These are phyloP conservation scores for Aspergillus sergii DNA, from an alignment of 2,329 filamentous ascomycete species.

Conservation along the genomic window DNA sequence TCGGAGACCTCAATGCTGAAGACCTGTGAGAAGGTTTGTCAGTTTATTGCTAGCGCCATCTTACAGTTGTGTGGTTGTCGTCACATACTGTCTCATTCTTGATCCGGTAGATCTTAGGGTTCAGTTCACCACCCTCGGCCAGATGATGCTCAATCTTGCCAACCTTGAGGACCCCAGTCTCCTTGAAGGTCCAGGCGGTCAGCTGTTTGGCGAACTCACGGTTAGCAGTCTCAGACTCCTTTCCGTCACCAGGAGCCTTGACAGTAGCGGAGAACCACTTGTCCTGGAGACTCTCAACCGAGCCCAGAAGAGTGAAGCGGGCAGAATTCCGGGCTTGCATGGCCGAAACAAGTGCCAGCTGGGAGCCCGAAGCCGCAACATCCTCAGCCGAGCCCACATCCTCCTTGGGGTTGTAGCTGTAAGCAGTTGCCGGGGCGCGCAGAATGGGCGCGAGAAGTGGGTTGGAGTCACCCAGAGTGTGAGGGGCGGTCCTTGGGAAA, in stretches of 20 bases:
- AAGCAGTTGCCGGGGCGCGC: slow-evolving; percentile 79
- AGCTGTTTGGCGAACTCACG: slow-evolving; percentile 81
- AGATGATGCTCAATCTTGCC: slow-evolving; percentile 79
- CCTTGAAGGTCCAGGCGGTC: slow-evolving; percentile 95
- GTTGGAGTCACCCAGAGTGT: slow-evolving; percentile 74
- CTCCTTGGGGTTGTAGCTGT: slow-evolving; percentile 93
- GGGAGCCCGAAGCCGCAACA: slow-evolving; percentile 78
- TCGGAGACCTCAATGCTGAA: slow-evolving; percentile 90
- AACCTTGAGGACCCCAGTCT: slow-evolving; percentile 84
- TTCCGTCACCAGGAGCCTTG: slow-evolving; percentile 55
- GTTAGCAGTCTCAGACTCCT: slow-evolving; percentile 71
- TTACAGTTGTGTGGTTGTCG: background rate
- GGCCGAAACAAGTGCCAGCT: slow-evolving; percentile 81
- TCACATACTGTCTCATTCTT: slow-evolving; percentile 92
- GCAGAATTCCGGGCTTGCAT: slow-evolving; percentile 94
- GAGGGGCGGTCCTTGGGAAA: slow-evolving; percentile 79
- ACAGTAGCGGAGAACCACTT: slow-evolving; percentile 85
- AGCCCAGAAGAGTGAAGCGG: slow-evolving; percentile 81
- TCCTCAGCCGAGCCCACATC: slow-evolving; percentile 74
- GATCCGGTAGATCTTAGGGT: slow-evolving; percentile 88
- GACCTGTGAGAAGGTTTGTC: slow-evolving; percentile 55
- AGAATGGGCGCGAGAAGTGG: slow-evolving; percentile 80
- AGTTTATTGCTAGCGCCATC: slow-evolving; percentile 22
- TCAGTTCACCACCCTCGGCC: slow-evolving; percentile 58
- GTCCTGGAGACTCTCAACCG: slow-evolving; percentile 83